Conservation (phyloP, 2,329 filamentous ascomycete genomes). For the Fusarium cicatricum region DNA sequence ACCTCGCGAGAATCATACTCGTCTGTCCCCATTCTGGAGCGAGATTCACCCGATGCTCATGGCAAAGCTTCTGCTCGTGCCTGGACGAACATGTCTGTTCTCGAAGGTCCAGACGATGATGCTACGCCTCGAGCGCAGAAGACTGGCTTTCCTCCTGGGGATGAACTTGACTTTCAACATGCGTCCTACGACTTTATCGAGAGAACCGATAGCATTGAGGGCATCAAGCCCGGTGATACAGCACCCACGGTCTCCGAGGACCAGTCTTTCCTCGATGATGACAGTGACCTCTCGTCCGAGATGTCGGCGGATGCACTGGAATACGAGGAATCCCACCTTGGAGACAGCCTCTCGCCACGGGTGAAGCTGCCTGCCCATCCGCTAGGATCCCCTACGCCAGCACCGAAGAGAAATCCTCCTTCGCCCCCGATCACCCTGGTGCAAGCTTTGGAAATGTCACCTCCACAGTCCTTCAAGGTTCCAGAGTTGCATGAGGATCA, state of each 20-base stretch:
- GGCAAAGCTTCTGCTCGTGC: conserved; percentile 53
- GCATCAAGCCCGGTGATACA: conserved; percentile 50
- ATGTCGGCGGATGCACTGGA: conserved; percentile 61
- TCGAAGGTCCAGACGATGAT: conserved; percentile 58
- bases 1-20: conserved; percentile 78
- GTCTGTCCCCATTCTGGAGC: conserved; percentile 79
- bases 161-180: conserved; percentile 44
- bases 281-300: conserved; percentile 69
- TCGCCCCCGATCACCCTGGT: conserved; percentile 41
- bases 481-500: conserved; percentile 40
- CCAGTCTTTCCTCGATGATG: conserved; percentile 60
- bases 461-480: conserved; percentile 33
- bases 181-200: conserved; percentile 63
- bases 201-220: conserved; percentile 61
- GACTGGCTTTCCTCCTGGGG: conserved; percentile 22
- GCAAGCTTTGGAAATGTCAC: conserved; percentile 41
- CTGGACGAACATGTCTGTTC: conserved; percentile 65
- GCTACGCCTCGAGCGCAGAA: conserved; percentile 37
- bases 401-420: conserved; percentile 44
- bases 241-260: conserved; percentile 43
- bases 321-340: conserved; percentile 53
- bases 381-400: conserved; percentile 43
- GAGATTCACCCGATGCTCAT: conserved; percentile 63
- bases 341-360: conserved; percentile 23
- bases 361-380: conserved; percentile 47